Conservation (phyloP, 2,329 filamentous ascomycete genomes). For the Didymella exigua region DNA sequence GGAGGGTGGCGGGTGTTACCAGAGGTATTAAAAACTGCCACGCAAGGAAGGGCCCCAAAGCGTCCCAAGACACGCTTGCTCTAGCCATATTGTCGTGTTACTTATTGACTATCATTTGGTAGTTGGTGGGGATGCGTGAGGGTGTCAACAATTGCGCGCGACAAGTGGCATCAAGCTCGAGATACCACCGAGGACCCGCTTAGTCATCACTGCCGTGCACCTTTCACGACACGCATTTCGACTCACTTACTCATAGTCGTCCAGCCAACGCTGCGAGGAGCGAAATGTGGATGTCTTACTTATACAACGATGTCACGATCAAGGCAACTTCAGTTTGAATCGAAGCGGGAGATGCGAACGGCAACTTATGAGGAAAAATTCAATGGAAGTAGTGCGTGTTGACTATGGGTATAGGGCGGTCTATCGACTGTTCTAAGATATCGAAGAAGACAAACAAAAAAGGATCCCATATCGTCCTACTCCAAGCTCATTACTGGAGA, state of each 20-base stretch:
- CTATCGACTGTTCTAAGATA: slow-evolving; percentile 18
- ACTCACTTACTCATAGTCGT: not conserved
- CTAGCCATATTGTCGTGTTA: slow-evolving; percentile 26
- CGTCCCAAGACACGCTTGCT: slow-evolving; percentile 37
- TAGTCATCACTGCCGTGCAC: slow-evolving; percentile 2
- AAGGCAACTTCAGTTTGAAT: not conserved
- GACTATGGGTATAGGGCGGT: slow-evolving; percentile 23
- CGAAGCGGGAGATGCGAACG: not conserved
- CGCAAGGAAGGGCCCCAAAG: slow-evolving; percentile 39
- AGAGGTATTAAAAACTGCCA: slow-evolving; percentile 47
- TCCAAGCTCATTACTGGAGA: slow-evolving; percentile 15
- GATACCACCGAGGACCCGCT: slow-evolving; percentile 9
- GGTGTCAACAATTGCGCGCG: slow-evolving; percentile 3
- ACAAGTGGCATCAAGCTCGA: slow-evolving; percentile 12
- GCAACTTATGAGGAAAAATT: not conserved
- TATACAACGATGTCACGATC: not conserved
- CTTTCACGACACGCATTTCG: not conserved
- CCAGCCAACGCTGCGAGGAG: too few species aligned
- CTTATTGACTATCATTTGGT: not conserved
- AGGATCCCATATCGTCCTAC: slow-evolving; percentile 1
- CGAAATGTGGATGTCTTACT: too few species aligned
- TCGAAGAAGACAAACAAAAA: slow-evolving; percentile 10
- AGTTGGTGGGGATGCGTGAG: not conserved
- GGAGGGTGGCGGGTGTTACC: slow-evolving; percentile 14
- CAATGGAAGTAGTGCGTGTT: slow-evolving; percentile 12